Conservation (phyloP, 148 eudicot species). For the Euryodendron excelsum region DNA sequence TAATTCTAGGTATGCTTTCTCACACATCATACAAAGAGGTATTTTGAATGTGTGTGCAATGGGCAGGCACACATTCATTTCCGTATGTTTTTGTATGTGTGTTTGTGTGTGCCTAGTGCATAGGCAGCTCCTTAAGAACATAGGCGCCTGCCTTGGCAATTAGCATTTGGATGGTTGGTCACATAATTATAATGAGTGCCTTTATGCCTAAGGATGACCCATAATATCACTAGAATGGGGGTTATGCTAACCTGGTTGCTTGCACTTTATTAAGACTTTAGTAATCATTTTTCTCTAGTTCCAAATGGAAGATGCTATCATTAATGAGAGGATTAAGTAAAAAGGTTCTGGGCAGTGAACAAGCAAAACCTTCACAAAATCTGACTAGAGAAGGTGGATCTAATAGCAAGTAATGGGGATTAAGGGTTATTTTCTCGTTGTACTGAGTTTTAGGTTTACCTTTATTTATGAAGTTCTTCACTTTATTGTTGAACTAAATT, state of each 20-base stretch:
- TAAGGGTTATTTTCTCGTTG: neutral
- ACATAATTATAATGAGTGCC: neutral
- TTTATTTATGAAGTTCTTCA: neutral
- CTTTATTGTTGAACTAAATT: neutral
- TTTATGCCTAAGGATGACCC: neutral
- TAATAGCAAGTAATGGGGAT: neutral
- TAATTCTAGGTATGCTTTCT: neutral
- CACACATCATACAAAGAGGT: neutral
- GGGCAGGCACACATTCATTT: too few species aligned
- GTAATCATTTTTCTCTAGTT: too few species aligned
- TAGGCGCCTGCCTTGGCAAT: neutral
- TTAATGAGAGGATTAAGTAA: too few species aligned
- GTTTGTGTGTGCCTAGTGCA: neutral
- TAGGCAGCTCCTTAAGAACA: neutral
- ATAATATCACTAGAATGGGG: neutral
- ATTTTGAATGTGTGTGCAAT: neutral
- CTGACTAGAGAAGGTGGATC: neutral
- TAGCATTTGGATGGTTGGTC: neutral
- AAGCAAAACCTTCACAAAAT: neutral
- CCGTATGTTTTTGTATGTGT: neutral
- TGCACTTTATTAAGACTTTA: neutral
- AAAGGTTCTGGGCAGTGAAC: neutral
- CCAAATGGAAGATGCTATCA: too few species aligned
- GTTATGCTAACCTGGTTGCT: neutral
- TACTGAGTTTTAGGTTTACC: neutral